These are phyloP conservation scores for Epichloe aotearoae DNA, from an alignment of 2,329 filamentous ascomycete species.

Conservation along the genomic window DNA sequence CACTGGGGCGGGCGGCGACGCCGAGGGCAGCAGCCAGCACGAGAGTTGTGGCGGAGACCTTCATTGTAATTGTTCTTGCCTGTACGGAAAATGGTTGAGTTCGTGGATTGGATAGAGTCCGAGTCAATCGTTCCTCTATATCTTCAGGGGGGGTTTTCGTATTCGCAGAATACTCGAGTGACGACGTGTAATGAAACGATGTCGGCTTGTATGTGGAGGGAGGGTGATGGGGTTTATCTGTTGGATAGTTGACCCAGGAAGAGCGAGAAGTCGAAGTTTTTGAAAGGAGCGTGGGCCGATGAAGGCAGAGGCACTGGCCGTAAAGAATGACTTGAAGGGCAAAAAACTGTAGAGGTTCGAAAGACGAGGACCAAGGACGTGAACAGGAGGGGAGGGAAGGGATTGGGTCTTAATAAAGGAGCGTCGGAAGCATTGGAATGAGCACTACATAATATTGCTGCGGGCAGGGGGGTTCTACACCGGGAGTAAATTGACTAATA, in stretches of 20 bases:
- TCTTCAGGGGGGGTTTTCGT: neutral
- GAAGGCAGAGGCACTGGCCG: constrained; percentile 2
- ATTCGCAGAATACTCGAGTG: constrained; percentile 9
- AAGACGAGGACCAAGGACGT: constrained; percentile 5
- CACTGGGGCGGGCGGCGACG: constrained; percentile 28
- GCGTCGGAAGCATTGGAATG: constrained; percentile 4
- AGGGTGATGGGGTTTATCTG: constrained; percentile 4
- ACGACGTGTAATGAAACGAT: neutral
- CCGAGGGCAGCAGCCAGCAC: constrained; percentile 27
- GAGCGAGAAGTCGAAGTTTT: neutral
- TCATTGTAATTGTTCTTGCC: constrained; percentile 20
- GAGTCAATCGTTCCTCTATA: constrained; percentile 3
- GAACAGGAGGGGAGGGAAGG: constrained; percentile 9
- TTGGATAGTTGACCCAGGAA: neutral
- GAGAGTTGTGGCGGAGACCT: constrained; percentile 25
- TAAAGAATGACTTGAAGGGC: constrained; percentile 13
- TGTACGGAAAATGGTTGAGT: neutral
- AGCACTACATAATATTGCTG: constrained; percentile 1
- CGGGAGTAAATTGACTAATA: neutral
- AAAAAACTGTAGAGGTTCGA: constrained; percentile 6
- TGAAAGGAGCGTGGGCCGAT: constrained; percentile 8
- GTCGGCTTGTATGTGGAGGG: constrained; percentile 1
- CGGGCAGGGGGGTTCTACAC: neutral
- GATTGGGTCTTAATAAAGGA: constrained; percentile 10
- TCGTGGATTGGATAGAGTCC: neutral